Conservation (phyloP, 106 monocot genomes). For the Dioscorea alata region DNA sequence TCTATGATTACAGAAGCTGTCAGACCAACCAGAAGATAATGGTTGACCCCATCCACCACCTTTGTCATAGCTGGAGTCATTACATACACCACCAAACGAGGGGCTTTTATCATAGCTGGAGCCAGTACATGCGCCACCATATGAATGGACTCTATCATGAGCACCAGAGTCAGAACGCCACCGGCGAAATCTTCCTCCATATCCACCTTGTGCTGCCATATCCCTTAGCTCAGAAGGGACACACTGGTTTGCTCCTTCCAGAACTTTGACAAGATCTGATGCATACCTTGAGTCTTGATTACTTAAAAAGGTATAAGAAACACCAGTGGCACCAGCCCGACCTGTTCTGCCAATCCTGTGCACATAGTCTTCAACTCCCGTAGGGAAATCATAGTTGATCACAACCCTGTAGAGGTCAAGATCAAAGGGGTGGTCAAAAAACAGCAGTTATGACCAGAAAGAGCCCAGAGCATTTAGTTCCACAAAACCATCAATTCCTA, state of each 20-base stretch:
- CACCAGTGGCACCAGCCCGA: slow-evolving; percentile 67
- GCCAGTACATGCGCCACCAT: background rate
- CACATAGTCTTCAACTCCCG: slow-evolving; percentile 80
- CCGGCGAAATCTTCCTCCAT: slow-evolving; percentile 33
- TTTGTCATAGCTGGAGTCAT: slow-evolving; percentile 15
- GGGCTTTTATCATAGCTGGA: background rate
- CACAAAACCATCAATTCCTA: no score
- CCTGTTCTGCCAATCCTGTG: slow-evolving; percentile 88
- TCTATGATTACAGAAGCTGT: background rate
- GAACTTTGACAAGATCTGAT: slow-evolving; percentile 63
- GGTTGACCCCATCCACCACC: slow-evolving; percentile 1
- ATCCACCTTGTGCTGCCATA: slow-evolving; percentile 53
- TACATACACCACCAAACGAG: background rate
- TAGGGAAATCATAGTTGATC: slow-evolving; percentile 82
- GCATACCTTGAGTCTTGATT: slow-evolving; percentile 78
- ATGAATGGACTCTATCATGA: slow-evolving; percentile 10
- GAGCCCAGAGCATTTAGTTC: no score
- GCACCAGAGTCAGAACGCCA: slow-evolving; percentile 27
- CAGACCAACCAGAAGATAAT: background rate
- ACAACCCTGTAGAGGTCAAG: slow-evolving; percentile 43
- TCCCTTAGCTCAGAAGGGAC: slow-evolving; percentile 56
- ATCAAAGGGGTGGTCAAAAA: no score
- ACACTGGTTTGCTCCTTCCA: slow-evolving; percentile 62
- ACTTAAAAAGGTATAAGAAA: slow-evolving; percentile 72
- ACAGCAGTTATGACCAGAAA: no score